Evolutionary conservation across 2,329 filamentous ascomycete genomes (phyloP).

Genomic region (Fusarium luffae): DNA sequence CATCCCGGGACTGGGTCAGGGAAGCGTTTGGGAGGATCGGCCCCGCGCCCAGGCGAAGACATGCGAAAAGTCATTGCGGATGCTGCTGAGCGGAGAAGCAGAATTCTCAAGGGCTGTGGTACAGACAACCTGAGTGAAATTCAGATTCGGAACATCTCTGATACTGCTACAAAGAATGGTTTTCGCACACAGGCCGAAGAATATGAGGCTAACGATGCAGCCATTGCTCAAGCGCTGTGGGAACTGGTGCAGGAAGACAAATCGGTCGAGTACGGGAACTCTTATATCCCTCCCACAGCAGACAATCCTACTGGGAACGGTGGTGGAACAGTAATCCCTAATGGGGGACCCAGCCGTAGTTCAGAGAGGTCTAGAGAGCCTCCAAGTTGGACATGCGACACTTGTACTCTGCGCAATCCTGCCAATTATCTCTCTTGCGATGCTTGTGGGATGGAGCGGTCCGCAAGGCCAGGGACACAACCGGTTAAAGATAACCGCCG

Average conservation of each 20-base stretch:
- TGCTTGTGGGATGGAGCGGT: conserved; percentile 63
- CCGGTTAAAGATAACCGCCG: conserved; percentile 30
- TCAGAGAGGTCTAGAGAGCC: conserved; percentile 15
- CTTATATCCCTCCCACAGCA: conserved; percentile 61
- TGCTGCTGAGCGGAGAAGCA: conserved; percentile 75
- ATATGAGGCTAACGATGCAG: conserved; percentile 87
- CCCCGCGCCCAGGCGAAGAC: conserved; percentile 66
- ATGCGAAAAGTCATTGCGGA: conserved; percentile 78
- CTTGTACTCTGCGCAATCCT: conserved; percentile 69
- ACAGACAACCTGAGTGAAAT: conserved; percentile 73
- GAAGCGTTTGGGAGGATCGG: conserved; percentile 75
- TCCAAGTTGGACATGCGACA: conserved; percentile 62
- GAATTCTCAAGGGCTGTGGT: conserved; percentile 78
- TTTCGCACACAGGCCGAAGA: conserved; percentile 88
- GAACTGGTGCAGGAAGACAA: conserved; percentile 88
- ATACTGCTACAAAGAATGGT: conserved; percentile 74
- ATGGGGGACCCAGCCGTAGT: conserved; percentile 15
- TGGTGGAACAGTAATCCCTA: conserved; percentile 49
- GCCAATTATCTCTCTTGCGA: conserved; percentile 64
- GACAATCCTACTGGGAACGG: conserved; percentile 62
- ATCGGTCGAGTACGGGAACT: conserved; percentile 63
- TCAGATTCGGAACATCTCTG: conserved; percentile 72
- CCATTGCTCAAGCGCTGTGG: conserved; percentile 86
- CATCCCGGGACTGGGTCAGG: conserved; percentile 73
- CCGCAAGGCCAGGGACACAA: conserved; percentile 23